Evolutionary conservation across 2,329 filamentous ascomycete species (phyloP).

Genomic region (Trichoderma sp.): DNA sequence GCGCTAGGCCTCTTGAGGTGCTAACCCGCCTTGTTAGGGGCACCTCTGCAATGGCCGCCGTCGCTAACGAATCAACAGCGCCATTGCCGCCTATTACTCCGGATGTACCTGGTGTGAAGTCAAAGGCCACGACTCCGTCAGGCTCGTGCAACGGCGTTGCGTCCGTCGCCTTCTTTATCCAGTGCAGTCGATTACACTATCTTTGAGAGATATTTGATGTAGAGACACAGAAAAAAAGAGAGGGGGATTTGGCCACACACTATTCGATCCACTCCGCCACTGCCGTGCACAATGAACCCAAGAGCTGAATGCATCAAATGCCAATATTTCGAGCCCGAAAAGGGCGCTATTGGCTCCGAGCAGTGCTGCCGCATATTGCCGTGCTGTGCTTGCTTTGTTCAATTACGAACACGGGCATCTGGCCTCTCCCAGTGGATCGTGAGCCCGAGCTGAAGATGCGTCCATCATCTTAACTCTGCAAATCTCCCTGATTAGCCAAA

Average conservation of each 20-base stretch:
- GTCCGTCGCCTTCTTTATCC: not conserved
- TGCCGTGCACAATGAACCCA: not conserved
- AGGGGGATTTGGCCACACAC: not conserved
- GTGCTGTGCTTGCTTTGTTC: not conserved
- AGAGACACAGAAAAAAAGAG: not conserved
- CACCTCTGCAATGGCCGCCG: slow-evolving; percentile 13
- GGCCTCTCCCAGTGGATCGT: slow-evolving; percentile 11
- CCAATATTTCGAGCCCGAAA: not conserved
- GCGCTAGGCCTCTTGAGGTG: slow-evolving; percentile 1
- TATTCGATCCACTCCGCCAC: not conserved
- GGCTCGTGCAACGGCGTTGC: not conserved
- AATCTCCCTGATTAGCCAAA: slow-evolving; percentile 15
- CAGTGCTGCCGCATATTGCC: not conserved
- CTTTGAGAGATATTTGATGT: not conserved
- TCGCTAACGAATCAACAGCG: slow-evolving; percentile 16
- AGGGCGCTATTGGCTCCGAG: not conserved
- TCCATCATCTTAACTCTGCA: not conserved
- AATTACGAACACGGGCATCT: slow-evolving; percentile 1
- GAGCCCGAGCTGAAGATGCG: slow-evolving; percentile 12
- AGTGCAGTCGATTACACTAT: not conserved
- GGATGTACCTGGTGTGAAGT: not conserved
- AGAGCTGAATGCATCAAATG: not conserved
- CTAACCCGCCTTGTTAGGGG: not conserved
- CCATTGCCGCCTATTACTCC: slow-evolving; percentile 9
- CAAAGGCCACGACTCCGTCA: not conserved